These are phyloP conservation scores for Pichia sp. DNA, from an alignment of 1,139 yeast genomes.

Conservation along the genomic window DNA sequence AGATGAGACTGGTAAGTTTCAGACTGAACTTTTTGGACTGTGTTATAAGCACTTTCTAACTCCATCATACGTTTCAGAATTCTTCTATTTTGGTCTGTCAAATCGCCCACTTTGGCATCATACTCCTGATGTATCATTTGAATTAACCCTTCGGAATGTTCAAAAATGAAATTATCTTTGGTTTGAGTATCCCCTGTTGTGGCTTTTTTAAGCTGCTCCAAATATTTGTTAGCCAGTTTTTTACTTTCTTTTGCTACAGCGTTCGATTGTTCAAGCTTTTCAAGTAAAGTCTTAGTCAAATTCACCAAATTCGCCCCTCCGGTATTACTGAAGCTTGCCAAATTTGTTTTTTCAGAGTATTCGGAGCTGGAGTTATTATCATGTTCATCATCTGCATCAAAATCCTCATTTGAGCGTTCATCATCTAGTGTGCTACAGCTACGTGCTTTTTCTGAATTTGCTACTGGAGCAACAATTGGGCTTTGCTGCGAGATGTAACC, in stretches of 20 bases:
- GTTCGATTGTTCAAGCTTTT: not conserved
- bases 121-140: not conserved
- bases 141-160: not conserved
- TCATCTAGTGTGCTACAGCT: no score
- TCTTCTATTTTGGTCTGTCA: not conserved
- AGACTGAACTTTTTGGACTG: conserved; percentile 6
- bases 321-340: no score
- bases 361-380: no score
- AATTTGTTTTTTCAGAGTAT: no score
- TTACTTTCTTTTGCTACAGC: conserved; percentile 1
- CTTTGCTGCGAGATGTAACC: no score
- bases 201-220: not conserved
- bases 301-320: no score
- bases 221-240: not conserved
- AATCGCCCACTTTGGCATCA: not conserved
- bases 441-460: no score
- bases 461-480: no score
- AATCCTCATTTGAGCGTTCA: no score
- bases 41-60: conserved; percentile 5
- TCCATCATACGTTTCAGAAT: not conserved
- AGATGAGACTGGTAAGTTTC: conserved; percentile 5
- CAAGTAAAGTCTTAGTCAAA: no score
- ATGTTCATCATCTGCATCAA: no score
- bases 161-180: not conserved
- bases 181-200: no score